phyloP scores from a whole-genome alignment of 1,139 yeast genomes.

The Suhomyces chickasaworum region DNA sequence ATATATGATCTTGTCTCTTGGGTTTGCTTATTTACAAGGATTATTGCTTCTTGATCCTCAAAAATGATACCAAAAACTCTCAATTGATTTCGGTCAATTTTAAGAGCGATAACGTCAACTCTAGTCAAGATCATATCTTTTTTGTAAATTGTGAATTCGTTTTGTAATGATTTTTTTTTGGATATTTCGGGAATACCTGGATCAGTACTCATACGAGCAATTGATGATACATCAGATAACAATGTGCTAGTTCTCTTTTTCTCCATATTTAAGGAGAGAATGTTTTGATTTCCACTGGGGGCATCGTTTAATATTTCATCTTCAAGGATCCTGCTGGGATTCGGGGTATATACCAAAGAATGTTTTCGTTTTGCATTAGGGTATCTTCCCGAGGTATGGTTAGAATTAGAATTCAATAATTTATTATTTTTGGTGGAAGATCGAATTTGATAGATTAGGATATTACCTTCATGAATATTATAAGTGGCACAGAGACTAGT shows the following conservation, averaged over 20 bases:
- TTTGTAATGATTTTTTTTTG: constrained; percentile 21
- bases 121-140: constrained; percentile 72
- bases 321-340: constrained; percentile 45
- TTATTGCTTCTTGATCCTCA: constrained; percentile 62
- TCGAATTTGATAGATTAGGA: constrained; percentile 55
- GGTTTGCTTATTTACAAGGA: constrained; percentile 38
- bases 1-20: constrained; percentile 51
- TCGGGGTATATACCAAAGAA: constrained; percentile 41
- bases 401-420: constrained; percentile 15
- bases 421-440: constrained; percentile 35
- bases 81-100: constrained; percentile 33
- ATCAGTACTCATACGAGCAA: constrained; percentile 62
- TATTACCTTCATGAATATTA: constrained; percentile 44
- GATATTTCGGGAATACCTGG: constrained; percentile 33
- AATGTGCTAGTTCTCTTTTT: constrained; percentile 57
- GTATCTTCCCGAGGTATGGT: constrained; percentile 19
- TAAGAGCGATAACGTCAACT: constrained; percentile 48
- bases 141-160: constrained; percentile 37
- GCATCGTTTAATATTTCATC: constrained; percentile 35
- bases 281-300: constrained; percentile 16
- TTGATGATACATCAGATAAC: constrained; percentile 56
- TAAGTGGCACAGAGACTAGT: constrained; percentile 55
- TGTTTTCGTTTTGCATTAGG: constrained; percentile 32
- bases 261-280: constrained; percentile 44
- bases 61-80: constrained; percentile 47